Conservation (phyloP, 331 rosid genomes). For the Prunus yedoensis region DNA sequence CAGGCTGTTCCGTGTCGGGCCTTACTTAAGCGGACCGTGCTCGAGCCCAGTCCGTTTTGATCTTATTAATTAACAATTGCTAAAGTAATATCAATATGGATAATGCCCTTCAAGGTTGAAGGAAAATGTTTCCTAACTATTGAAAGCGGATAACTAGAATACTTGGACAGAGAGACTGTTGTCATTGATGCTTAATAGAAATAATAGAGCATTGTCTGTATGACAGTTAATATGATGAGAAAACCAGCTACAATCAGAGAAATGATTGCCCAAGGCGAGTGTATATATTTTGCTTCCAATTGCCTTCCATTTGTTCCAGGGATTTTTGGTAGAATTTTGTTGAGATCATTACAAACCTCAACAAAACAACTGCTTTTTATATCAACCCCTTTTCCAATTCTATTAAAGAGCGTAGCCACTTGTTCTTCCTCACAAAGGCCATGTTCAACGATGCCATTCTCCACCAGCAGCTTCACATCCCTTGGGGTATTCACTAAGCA, state of each 20-base stretch:
- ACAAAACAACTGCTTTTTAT: too few relatives aligned
- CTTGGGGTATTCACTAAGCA: neutral
- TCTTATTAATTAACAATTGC: neutral
- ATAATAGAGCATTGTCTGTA: neutral
- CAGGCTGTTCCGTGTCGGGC: accelerated
- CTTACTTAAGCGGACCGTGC: too few relatives aligned
- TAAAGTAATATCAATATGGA: neutral
- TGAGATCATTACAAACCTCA: too few relatives aligned
- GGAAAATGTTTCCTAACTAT: neutral
- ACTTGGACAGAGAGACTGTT: too few relatives aligned
- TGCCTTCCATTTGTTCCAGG: neutral
- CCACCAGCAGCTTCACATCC: neutral
- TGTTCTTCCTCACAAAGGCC: too few relatives aligned
- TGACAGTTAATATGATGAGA: neutral
- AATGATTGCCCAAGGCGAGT: neutral
- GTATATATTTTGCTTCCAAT: neutral
- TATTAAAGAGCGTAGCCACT: too few relatives aligned
- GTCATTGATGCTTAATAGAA: neutral
- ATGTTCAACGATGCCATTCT: too few relatives aligned
- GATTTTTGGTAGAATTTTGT: too few relatives aligned
- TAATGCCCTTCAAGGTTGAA: neutral
- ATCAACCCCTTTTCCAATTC: too few relatives aligned
- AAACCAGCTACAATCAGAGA: neutral
- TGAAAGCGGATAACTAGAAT: too few relatives aligned
- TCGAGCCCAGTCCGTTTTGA: neutral